Evolutionary conservation across 371 early-diverging fungal species (phyloP).

Genomic region (Mucor circinelloides): DNA sequence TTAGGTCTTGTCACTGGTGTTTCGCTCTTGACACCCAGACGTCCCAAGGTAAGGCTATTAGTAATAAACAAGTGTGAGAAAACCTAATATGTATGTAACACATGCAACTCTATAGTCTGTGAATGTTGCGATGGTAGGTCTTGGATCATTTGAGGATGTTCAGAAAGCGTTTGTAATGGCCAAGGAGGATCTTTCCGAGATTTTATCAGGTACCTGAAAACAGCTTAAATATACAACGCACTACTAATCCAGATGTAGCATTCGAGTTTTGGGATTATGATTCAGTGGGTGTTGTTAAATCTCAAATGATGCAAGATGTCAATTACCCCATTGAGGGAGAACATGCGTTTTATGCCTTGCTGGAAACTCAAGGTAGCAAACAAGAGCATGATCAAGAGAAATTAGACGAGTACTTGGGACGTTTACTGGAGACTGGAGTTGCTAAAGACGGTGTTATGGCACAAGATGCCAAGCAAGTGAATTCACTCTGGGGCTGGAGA

Average conservation of each 20-base stretch:
- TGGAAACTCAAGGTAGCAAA: slow-evolving; percentile 88
- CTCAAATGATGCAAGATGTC: slow-evolving; percentile 78
- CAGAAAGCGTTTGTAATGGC: slow-evolving; percentile 48
- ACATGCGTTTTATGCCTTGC: slow-evolving; percentile 80
- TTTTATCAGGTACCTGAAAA: slow-evolving; percentile 41
- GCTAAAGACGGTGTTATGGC: slow-evolving; percentile 80
- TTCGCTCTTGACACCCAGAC: slow-evolving; percentile 41
- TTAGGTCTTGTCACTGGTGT: slow-evolving; percentile 91
- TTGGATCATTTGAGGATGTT: slow-evolving; percentile 45
- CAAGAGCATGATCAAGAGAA: slow-evolving; percentile 81
- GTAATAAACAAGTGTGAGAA: not conserved
- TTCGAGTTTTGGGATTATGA: slow-evolving; percentile 92
- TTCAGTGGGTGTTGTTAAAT: slow-evolving; percentile 61
- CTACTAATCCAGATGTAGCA: slow-evolving; percentile 1
- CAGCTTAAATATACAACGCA: not conserved
- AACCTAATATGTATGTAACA: not conserved
- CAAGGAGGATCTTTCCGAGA: slow-evolving; percentile 49
- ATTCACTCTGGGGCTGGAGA: slow-evolving; percentile 43
- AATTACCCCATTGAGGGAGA: slow-evolving; percentile 57
- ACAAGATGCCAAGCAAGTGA: slow-evolving; percentile 61
- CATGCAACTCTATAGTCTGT: slow-evolving; percentile 23
- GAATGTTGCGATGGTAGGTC: slow-evolving; percentile 47
- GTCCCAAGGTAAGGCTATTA: slow-evolving; percentile 20
- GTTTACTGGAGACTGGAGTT: slow-evolving; percentile 52
- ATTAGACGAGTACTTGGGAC: slow-evolving; percentile 57